Conservation (phyloP, 2,329 filamentous ascomycete genomes). For the Xylaria polymorpha region DNA sequence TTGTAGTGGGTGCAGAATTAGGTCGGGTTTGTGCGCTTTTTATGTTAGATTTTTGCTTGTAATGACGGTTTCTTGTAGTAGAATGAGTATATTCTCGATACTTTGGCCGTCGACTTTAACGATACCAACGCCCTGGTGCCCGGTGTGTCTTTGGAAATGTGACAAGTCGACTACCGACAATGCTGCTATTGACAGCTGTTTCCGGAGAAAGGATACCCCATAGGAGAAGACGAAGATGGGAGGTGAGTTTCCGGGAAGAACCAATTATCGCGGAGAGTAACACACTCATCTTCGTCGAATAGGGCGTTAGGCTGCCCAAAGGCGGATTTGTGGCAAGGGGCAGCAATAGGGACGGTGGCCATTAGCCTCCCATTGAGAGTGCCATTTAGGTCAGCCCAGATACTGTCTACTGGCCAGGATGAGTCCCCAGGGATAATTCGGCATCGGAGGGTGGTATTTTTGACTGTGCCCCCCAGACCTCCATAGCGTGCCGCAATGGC, state of each 20-base stretch:
- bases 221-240: slow-evolving; percentile 21
- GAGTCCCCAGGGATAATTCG: slow-evolving; percentile 3
- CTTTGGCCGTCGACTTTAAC: too few species aligned
- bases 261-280: slow-evolving; percentile 27
- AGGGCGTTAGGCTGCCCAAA: slow-evolving; percentile 20
- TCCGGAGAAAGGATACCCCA: slow-evolving; percentile 44
- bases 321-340: slow-evolving; percentile 54
- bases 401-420: neutral
- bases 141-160: too few species aligned
- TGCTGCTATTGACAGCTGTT: too few species aligned
- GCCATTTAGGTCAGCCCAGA: slow-evolving; percentile 59
- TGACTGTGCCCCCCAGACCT: neutral
- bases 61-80: too few species aligned
- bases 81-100: too few species aligned
- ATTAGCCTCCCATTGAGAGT: slow-evolving; percentile 59
- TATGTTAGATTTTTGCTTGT: too few species aligned
- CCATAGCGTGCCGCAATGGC: neutral
- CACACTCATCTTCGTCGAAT: slow-evolving; percentile 4
- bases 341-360: slow-evolving; percentile 57
- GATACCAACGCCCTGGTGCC: too few species aligned
- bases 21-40: too few species aligned
- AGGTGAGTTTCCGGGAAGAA: slow-evolving; percentile 34
- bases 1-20: too few species aligned
- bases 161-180: too few species aligned
- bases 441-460: neutral